Base-by-base conservation (phyloP, 129 eudicot species). In the Tanacetum coccineum region DNA sequence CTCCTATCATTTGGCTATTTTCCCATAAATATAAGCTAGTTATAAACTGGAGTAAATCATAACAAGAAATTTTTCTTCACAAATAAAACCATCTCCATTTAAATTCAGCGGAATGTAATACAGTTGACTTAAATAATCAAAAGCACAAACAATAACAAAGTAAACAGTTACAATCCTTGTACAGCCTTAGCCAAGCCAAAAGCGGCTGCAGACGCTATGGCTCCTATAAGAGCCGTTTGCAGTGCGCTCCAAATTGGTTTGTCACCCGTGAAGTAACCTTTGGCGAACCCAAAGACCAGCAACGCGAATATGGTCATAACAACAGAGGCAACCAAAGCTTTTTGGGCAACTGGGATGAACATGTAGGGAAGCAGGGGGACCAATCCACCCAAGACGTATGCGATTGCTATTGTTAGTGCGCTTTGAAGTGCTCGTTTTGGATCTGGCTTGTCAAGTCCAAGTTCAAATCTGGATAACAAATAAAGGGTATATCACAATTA, bases 181-280 rank as follows among this genome's bases (percentile, higher is more conserved):
- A 92, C 85, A 26, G 76, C 80, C 81, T 92, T 92, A 42, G 98
- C 98, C 88, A 92, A 76, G 75, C 95, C 98, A 69, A 78, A 92
- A 60, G 98, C 98, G 55, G 96, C 98, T 59, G 98, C 96, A 50
- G 98, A 92, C 14, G 95, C 95, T 26, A 88, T 53, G 67, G 91
- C 96, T 70, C 95, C 98, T 28, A 88, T 88, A 6, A 92, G 61
- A 7, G 96, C 87, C 20, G 96, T 92, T 60, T 92, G 85, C 9
- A 92, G 36, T 52, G 96, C 95, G 13, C 95, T 88, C 81, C 48
- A 70, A 7, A 92, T 3, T 0, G 96, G 95, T 25, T 73, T 86
- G 80, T 56, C 73, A 7, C 96, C 96, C 0, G 95, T 92, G 68
- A 85, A 86, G 75, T 77, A 68, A 9, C 98, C 98, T 70, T 92